phyloP scores from a whole-genome alignment of 2,329 filamentous ascomycete genomes.

The Fusarium marasasianum region DNA sequence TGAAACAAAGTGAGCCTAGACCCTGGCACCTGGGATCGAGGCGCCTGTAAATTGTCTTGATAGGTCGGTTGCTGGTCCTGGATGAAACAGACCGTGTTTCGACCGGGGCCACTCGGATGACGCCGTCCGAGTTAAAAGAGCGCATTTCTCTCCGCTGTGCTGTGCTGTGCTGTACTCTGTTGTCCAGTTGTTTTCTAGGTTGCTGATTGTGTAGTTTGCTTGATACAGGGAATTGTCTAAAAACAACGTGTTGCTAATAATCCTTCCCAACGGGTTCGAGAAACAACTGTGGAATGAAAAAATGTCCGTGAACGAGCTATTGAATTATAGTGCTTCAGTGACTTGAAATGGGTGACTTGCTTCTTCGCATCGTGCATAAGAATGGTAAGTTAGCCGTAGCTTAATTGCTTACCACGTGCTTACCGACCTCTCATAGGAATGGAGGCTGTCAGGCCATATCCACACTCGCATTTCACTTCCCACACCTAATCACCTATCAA shows the following conservation, averaged over 20 bases:
- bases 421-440: not conserved
- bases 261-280: not conserved
- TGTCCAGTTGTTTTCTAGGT: not conserved
- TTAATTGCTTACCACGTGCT: not conserved
- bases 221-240: not conserved
- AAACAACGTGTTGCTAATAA: not conserved
- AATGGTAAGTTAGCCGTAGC: not conserved
- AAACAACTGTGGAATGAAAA: not conserved
- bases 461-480: not conserved
- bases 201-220: not conserved
- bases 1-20: conserved; percentile 42
- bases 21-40: conserved; percentile 38
- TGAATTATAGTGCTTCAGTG: not conserved
- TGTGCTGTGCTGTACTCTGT: not conserved
- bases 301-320: not conserved
- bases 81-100: conserved; percentile 45
- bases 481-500: not conserved
- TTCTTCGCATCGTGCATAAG: not conserved
- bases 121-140: conserved; percentile 29
- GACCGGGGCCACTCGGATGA: conserved; percentile 37
- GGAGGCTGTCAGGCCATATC: conserved; percentile 3
- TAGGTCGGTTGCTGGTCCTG: conserved; percentile 36
- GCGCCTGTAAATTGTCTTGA: conserved; percentile 38
- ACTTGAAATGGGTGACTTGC: not conserved
- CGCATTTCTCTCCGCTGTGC: not conserved